Percentiles rank a stretch among this genome's conserved stretches.
Evolutionary conservation across 2,329 filamentous ascomycete species (phyloP).

Genomic region (Talaromyces albobiverticillius): DNA sequence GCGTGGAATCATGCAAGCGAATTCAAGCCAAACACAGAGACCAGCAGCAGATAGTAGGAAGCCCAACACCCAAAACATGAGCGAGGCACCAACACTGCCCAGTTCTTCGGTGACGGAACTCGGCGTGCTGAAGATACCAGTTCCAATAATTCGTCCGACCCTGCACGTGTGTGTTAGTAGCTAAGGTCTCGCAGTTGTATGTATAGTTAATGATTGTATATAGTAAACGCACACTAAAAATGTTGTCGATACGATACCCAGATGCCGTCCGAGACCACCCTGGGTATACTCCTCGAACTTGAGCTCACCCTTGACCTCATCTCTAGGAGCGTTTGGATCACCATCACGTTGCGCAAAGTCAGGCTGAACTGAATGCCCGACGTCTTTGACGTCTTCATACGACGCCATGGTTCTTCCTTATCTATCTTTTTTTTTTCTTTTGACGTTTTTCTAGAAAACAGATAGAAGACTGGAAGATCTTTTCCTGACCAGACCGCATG

Average conservation of each 20-base stretch:
- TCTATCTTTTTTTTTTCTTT: not conserved
- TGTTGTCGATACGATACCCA: constrained; percentile 21
- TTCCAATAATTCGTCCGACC: constrained; percentile 39
- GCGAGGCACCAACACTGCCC: constrained; percentile 53
- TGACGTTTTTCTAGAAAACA: not conserved
- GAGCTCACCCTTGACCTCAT: constrained; percentile 17
- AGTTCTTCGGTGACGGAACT: constrained; percentile 56
- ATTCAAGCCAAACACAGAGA: constrained; percentile 47
- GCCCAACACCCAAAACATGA: constrained; percentile 56
- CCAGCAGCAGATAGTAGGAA: constrained; percentile 46
- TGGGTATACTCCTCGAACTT: constrained; percentile 21
- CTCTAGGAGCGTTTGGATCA: constrained; percentile 1
- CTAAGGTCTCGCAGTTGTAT: not conserved
- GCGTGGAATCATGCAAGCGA: constrained; percentile 45
- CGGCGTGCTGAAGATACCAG: constrained; percentile 55
- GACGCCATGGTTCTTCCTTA: constrained; percentile 8
- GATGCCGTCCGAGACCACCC: constrained; percentile 22
- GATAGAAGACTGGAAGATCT: not conserved
- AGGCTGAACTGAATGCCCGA: constrained; percentile 2
- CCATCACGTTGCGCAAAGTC: not conserved
- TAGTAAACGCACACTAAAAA: constrained; percentile 24
- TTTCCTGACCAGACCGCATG: not conserved
- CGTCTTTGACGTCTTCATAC: constrained; percentile 5
- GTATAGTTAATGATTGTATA: not conserved
- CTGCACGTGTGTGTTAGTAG: constrained; percentile 20